Evolutionary conservation across 495 filamentous ascomycete species (phyloP).

Genomic region (Aspergillus haitiensis): DNA sequence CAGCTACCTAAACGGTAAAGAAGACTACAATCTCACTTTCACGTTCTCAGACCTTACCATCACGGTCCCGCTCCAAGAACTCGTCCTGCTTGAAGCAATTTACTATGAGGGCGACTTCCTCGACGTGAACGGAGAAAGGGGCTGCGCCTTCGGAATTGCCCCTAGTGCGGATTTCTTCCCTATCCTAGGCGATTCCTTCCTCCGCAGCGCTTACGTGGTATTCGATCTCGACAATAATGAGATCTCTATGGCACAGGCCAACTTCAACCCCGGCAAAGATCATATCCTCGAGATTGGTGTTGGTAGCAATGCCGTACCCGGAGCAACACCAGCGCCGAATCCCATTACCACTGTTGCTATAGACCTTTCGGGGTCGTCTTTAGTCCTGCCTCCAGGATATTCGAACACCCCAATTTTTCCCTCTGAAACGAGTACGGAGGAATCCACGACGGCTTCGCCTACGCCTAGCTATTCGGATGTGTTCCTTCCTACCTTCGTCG

Average conservation of each 20-base stretch:
- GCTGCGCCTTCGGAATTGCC: constrained; percentile 69
- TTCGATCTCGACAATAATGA: constrained; percentile 82
- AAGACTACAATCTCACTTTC: constrained; percentile 63
- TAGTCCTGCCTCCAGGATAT: background rate
- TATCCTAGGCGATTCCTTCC: constrained; percentile 84
- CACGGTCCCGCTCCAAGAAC: constrained; percentile 28
- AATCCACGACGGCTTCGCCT: background rate
- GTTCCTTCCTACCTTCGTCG: background rate
- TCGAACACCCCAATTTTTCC: constrained; percentile 18
- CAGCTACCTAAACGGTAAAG: constrained; percentile 36
- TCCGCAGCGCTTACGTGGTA: constrained; percentile 86
- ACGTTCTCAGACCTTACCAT: constrained; percentile 52
- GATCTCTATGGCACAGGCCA: constrained; percentile 73
- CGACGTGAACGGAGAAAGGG: constrained; percentile 21
- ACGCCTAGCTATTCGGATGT: background rate
- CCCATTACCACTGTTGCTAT: constrained; percentile 49
- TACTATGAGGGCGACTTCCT: constrained; percentile 7
- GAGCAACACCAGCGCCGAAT: constrained; percentile 60
- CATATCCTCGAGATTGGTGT: constrained; percentile 69
- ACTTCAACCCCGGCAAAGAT: constrained; percentile 64
- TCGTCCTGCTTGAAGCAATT: constrained; percentile 21
- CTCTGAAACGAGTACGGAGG: background rate
- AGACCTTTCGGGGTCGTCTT: background rate
- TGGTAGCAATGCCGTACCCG: constrained; percentile 61
- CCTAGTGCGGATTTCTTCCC: constrained; percentile 55